These are phyloP conservation scores for Mycena indigotica DNA, from an alignment of 768 basidiomycete genomes.

Conservation along the genomic window DNA sequence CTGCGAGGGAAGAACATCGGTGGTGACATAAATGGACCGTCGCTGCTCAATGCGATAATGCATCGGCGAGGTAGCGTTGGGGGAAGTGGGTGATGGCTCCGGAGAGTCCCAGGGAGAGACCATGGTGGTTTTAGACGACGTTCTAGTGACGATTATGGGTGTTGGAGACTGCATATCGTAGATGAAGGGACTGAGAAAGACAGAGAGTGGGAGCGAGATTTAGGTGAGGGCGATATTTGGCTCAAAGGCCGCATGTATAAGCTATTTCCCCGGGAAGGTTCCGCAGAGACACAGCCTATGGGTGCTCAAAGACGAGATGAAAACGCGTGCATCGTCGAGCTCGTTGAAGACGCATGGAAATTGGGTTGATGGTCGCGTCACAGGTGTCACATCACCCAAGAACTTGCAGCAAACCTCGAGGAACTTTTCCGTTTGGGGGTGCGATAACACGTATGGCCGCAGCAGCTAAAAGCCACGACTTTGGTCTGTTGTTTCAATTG, in stretches of 20 bases:
- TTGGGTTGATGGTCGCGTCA: not conserved
- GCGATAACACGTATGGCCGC: not conserved
- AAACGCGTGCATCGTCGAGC: not conserved
- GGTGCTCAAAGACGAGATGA: not conserved
- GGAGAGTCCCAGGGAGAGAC: constrained; percentile 23
- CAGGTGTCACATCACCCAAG: not conserved
- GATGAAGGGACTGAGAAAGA: not conserved
- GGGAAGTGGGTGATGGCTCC: constrained; percentile 20
- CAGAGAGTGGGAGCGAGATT: not conserved
- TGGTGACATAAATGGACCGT: constrained; percentile 48
- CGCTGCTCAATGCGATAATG: constrained; percentile 53
- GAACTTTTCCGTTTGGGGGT: not conserved
- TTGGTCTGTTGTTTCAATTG: not conserved
- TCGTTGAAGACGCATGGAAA: not conserved
- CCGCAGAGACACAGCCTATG: not conserved
- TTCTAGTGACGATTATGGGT: constrained; percentile 21
- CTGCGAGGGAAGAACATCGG: constrained; percentile 45
- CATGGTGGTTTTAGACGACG: constrained; percentile 23
- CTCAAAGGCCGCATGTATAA: not conserved
- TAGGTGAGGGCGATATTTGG: not conserved
- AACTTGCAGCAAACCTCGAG: not conserved
- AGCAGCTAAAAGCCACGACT: constrained; percentile 15
- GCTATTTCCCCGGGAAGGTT: not conserved
- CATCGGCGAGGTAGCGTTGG: constrained; percentile 29
- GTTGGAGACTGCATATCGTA: constrained; percentile 6